Conservation (phyloP, 2,329 filamentous ascomycete genomes). For the Pseudocercospora ulei region DNA sequence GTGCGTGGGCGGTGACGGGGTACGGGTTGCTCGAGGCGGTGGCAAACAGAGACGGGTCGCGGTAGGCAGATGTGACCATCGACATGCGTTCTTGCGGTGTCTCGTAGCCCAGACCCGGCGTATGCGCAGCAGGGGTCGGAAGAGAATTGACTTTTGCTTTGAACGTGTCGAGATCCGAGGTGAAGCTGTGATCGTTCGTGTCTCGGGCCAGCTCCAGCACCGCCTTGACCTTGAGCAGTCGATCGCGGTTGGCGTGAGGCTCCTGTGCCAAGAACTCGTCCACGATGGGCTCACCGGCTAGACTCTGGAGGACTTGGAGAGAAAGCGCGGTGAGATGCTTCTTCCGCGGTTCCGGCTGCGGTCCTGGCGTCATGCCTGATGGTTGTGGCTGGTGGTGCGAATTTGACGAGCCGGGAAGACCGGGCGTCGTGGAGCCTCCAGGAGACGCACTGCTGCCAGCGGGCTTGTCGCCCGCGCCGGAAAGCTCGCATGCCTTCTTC, state of each 20-base stretch:
- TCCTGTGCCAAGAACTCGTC: slow-evolving; percentile 27
- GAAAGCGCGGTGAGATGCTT: slow-evolving; percentile 29
- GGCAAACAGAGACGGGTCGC: slow-evolving; percentile 28
- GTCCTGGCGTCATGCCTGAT: slow-evolving; percentile 16
- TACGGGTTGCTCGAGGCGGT: slow-evolving; percentile 19
- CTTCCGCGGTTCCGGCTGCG: slow-evolving; percentile 15
- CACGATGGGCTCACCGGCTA: slow-evolving; percentile 24
- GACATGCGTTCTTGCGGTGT: slow-evolving; percentile 19
- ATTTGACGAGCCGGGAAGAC: slow-evolving; percentile 18
- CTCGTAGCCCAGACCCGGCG: slow-evolving; percentile 19
- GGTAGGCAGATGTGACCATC: slow-evolving; percentile 21
- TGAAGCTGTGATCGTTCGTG: slow-evolving; percentile 18
- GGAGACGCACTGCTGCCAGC: slow-evolving; percentile 28
- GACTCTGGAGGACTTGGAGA: slow-evolving; percentile 25
- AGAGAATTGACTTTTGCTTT: slow-evolving; percentile 22
- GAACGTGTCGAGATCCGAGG: slow-evolving; percentile 21
- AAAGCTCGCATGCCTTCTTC: slow-evolving; percentile 47
- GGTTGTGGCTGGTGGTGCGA: slow-evolving; percentile 17
- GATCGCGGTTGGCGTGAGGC: slow-evolving; percentile 27
- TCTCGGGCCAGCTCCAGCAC: slow-evolving; percentile 17
- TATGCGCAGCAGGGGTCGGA: slow-evolving; percentile 23
- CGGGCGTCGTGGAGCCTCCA: slow-evolving; percentile 21
- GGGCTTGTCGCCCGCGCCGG: slow-evolving; percentile 21
- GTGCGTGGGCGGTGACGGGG: slow-evolving; percentile 13
- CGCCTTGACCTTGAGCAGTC: slow-evolving; percentile 24